phyloP scores from a whole-genome alignment of 2,329 filamentous ascomycete species.

The Peltaster fructicola region DNA sequence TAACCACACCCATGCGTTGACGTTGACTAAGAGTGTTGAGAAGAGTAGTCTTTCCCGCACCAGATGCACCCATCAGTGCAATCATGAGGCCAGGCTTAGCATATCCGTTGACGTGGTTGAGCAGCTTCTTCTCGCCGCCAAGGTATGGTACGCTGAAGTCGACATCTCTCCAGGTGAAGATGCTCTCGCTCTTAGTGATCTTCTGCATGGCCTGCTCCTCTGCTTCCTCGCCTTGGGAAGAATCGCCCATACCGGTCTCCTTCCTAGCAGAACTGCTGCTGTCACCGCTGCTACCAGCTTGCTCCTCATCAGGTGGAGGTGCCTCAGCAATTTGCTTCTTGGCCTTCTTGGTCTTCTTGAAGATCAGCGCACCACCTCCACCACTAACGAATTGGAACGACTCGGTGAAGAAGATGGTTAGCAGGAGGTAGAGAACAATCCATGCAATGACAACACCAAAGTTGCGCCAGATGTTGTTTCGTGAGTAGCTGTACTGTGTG shows the following conservation, averaged over 20 bases:
- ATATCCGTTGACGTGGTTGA: constrained; percentile 57
- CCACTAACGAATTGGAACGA: constrained; percentile 41
- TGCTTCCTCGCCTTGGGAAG: constrained; percentile 13
- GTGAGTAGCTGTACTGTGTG: constrained; percentile 38
- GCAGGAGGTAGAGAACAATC: constrained; percentile 51
- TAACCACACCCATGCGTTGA: constrained; percentile 45
- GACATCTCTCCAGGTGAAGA: constrained; percentile 56
- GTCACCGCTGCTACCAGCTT: constrained; percentile 18
- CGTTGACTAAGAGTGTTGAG: constrained; percentile 62
- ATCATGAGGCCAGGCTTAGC: constrained; percentile 66
- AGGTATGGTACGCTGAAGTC: constrained; percentile 57
- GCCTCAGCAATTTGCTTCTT: constrained; percentile 35
- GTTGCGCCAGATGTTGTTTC: constrained; percentile 49
- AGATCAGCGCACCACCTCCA: constrained; percentile 52
- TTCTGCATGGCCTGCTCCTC: constrained; percentile 27
- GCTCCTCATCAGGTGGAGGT: constrained; percentile 40
- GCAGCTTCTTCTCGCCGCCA: constrained; percentile 41
- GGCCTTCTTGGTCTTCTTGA: constrained; percentile 49
- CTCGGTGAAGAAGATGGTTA: constrained; percentile 57
- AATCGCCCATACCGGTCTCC: constrained; percentile 12
- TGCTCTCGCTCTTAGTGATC: constrained; percentile 39
- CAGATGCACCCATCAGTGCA: constrained; percentile 64
- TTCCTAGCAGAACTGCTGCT: constrained; percentile 18
- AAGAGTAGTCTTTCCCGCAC: constrained; percentile 70
- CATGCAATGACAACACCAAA: constrained; percentile 65